These are phyloP conservation scores for Colletotrichum shisoi DNA, from an alignment of 2,329 filamentous ascomycete genomes.

Conservation along the genomic window DNA sequence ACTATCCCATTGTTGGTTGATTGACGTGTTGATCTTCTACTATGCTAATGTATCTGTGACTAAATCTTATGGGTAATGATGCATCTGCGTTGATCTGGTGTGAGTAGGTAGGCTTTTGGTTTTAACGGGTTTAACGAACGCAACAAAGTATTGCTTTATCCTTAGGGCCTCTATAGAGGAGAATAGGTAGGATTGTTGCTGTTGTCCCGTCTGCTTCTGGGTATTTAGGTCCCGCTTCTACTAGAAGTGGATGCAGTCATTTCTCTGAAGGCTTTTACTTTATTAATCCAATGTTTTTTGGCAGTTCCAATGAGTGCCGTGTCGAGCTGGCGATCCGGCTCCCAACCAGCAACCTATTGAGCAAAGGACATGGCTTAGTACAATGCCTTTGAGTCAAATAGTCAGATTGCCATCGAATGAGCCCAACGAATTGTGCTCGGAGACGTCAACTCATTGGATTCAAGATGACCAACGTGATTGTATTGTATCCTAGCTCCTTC, in stretches of 20 bases:
- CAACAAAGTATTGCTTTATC: background rate
- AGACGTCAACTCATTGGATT: background rate
- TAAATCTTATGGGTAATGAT: background rate
- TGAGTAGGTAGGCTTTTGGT: background rate
- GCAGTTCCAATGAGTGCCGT: background rate
- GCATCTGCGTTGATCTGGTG: background rate
- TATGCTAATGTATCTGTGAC: background rate
- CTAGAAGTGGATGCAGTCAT: background rate
- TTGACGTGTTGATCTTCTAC: background rate
- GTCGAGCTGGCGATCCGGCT: background rate
- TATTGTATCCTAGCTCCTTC: no score
- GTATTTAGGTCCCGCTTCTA: no score
- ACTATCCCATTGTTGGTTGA: background rate
- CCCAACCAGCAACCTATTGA: background rate
- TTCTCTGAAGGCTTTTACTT: background rate
- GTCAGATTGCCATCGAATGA: background rate
- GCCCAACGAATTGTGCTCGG: background rate
- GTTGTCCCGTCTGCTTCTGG: no score
- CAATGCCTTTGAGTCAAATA: background rate
- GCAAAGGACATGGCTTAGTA: background rate
- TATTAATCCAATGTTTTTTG: background rate
- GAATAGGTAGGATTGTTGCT: no score
- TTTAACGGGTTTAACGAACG: background rate
- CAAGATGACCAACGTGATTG: no score
- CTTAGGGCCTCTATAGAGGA: no score